Evolutionary conservation across 495 filamentous ascomycete species (phyloP).

Genomic region (Tetracladium marchalianum): DNA sequence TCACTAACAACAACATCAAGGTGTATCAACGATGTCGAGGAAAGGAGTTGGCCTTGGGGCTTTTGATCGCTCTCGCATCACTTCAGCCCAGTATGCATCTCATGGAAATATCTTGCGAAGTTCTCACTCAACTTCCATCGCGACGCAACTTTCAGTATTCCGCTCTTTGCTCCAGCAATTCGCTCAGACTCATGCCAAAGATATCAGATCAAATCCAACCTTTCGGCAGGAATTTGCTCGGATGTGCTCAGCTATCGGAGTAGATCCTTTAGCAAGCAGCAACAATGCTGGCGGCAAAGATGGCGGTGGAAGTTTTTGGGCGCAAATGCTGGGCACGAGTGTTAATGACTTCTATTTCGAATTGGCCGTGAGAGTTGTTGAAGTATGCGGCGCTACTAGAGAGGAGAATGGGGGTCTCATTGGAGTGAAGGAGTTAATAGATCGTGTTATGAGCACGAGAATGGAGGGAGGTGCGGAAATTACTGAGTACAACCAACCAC

Average conservation of each 20-base stretch:
- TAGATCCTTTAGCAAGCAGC: conserved; percentile 80
- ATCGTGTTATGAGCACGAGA: conserved; percentile 56
- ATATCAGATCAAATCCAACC: conserved; percentile 86
- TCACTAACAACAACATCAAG: conserved; percentile 1
- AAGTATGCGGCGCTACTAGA: conserved; percentile 79
- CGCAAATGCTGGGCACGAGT: conserved; percentile 77
- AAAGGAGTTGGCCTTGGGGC: conserved; percentile 85
- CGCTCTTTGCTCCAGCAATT: conserved; percentile 89
- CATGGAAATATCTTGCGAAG: conserved; percentile 80
- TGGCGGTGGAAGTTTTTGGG: conserved; percentile 67
- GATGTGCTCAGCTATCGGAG: conserved; percentile 95
- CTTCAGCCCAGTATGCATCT: conserved; percentile 73
- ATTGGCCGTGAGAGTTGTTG: conserved; percentile 85
- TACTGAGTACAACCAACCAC: conserved; percentile 39
- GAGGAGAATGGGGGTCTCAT: conserved; percentile 89
- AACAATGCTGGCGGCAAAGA: conserved; percentile 33
- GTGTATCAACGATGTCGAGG: conserved; percentile 34
- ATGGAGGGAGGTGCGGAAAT: conserved; percentile 71
- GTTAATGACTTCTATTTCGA: conserved; percentile 99
- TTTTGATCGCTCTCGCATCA: conserved; percentile 73
- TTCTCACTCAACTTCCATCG: conserved; percentile 69
- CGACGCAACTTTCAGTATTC: conserved; percentile 91
- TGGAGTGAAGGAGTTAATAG: conserved; percentile 69
- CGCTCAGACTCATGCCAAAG: conserved; percentile 84
- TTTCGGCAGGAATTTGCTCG: conserved; percentile 96